These are phyloP conservation scores for Trichoderma erinaceum DNA, from an alignment of 495 filamentous ascomycete genomes.

Conservation along the genomic window DNA sequence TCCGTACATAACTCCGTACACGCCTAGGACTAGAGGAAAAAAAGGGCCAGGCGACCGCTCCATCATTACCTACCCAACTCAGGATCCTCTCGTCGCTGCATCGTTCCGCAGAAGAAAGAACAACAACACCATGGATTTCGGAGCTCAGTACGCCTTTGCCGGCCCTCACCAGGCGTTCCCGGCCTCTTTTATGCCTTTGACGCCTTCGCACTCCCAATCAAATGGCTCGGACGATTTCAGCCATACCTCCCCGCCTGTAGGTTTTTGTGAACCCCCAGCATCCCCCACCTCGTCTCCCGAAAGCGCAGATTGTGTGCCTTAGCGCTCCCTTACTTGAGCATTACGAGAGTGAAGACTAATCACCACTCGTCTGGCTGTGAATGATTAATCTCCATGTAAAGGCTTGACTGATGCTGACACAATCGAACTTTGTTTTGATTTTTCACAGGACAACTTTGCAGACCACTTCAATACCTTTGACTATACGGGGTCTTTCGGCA, in stretches of 20 bases:
- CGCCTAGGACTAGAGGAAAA: too few relatives aligned
- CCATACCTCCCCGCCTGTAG: constrained; percentile 48
- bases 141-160: constrained; percentile 35
- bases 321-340: constrained; percentile 35
- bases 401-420: constrained; percentile 25
- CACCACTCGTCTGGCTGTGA: background rate
- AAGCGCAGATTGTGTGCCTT: constrained; percentile 23
- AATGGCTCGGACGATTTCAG: constrained; percentile 49
- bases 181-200: constrained; percentile 43
- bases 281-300: constrained; percentile 11
- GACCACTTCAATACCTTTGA: constrained; percentile 28
- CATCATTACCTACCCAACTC: background rate
- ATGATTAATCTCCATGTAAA: background rate
- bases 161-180: constrained; percentile 47
- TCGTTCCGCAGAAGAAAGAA: background rate
- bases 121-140: constrained; percentile 38
- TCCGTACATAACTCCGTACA: too few relatives aligned
- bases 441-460: constrained; percentile 37
- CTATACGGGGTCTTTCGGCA: background rate
- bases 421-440: constrained; percentile 34
- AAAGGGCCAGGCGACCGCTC: too few relatives aligned
- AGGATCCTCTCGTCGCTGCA: background rate
- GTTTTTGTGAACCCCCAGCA: constrained; percentile 25
- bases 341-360: constrained; percentile 25
- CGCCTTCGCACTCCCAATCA: constrained; percentile 47